These are phyloP conservation scores for Lycium barbarum DNA, from an alignment of 257 asterid genomes.

Conservation along the genomic window DNA sequence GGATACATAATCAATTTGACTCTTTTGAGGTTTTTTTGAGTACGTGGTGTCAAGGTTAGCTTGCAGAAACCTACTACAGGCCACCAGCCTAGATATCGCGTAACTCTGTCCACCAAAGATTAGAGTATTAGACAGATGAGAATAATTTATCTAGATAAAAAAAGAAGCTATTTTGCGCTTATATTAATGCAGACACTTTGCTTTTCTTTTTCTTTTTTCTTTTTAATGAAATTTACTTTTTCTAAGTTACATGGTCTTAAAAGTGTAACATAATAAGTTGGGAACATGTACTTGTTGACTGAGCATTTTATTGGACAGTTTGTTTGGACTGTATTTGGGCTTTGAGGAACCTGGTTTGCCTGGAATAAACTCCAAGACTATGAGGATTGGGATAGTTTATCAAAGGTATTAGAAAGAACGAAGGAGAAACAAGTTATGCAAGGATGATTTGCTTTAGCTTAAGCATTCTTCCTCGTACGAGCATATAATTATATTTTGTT, in stretches of 20 bases:
- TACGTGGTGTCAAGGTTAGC: background rate
- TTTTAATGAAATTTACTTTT: background rate
- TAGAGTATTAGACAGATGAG: background rate
- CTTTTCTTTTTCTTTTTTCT: background rate
- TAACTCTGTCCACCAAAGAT: background rate
- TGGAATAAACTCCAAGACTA: background rate
- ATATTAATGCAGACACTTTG: background rate
- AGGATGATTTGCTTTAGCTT: background rate
- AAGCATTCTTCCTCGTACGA: background rate
- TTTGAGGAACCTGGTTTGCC: slow-evolving; percentile 3
- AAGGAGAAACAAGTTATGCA: background rate
- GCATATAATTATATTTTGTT: background rate
- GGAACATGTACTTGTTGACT: background rate
- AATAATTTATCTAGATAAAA: background rate
- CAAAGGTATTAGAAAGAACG: background rate
- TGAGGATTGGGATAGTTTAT: background rate
- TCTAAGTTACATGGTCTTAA: background rate
- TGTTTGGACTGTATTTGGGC: background rate
- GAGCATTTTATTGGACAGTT: background rate
- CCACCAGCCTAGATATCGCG: background rate
- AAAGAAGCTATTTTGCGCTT: background rate
- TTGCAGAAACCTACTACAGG: background rate
- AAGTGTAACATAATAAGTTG: background rate
- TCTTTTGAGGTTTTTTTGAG: background rate
- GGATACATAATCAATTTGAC: background rate